These are phyloP conservation scores for Raffaelea arxii DNA, from an alignment of 2,329 filamentous ascomycete genomes.

Conservation along the genomic window DNA sequence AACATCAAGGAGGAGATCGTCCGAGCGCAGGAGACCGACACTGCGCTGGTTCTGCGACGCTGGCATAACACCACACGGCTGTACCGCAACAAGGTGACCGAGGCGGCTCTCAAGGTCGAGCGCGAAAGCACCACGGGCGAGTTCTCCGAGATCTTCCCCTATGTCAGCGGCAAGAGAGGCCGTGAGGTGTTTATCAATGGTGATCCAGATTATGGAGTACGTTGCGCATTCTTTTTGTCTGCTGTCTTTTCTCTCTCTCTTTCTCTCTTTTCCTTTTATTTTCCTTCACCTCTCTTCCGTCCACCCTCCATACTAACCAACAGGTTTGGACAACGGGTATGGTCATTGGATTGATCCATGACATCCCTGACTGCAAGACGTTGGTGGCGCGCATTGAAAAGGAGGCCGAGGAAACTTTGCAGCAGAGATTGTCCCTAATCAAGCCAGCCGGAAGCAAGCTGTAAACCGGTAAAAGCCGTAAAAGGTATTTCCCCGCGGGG, in stretches of 20 bases:
- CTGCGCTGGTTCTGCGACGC: slow-evolving; percentile 72
- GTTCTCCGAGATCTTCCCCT: slow-evolving; percentile 79
- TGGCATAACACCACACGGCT: slow-evolving; percentile 90
- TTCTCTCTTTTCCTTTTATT: slow-evolving; percentile 1
- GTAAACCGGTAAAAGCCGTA: too few relatives aligned
- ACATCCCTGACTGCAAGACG: slow-evolving; percentile 66
- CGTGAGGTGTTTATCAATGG: slow-evolving; percentile 87
- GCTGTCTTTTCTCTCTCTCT: background rate
- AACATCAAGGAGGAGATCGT: slow-evolving; percentile 96
- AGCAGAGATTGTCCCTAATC: slow-evolving; percentile 47
- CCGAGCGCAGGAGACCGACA: slow-evolving; percentile 79
- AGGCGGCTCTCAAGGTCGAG: slow-evolving; percentile 75
- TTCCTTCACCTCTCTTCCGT: slow-evolving; percentile 5
- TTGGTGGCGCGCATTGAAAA: slow-evolving; percentile 65
- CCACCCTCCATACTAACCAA: slow-evolving; percentile 10
- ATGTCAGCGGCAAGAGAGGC: slow-evolving; percentile 83
- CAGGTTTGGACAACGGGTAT: slow-evolving; percentile 96
- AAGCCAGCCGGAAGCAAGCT: slow-evolving; percentile 46
- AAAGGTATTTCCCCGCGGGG: too few relatives aligned
- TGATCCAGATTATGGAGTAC: slow-evolving; percentile 80
- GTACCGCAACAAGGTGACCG: slow-evolving; percentile 82
- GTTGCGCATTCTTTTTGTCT: slow-evolving; percentile 22
- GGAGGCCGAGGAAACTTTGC: slow-evolving; percentile 60
- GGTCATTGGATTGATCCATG: slow-evolving; percentile 81
- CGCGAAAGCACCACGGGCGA: slow-evolving; percentile 72